These are phyloP conservation scores for Penicillium sp. DNA, from an alignment of 2,329 filamentous ascomycete genomes.

Conservation along the genomic window DNA sequence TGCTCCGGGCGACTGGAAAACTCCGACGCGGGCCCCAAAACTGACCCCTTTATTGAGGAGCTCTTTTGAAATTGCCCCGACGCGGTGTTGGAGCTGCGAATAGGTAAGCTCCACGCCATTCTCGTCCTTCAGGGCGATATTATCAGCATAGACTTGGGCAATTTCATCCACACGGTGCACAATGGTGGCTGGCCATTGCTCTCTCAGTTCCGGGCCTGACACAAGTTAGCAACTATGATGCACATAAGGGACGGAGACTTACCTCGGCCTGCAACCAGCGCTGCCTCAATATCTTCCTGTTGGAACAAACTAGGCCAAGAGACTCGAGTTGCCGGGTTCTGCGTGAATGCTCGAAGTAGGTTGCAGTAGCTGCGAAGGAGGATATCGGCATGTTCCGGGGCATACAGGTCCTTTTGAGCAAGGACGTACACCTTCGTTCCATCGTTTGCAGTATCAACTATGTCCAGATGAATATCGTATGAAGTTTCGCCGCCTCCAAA, in stretches of 20 bases:
- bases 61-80: conserved; percentile 33
- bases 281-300: conserved; percentile 13
- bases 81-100: conserved; percentile 28
- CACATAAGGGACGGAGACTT: background rate
- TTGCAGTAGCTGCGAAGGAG: conserved; percentile 16
- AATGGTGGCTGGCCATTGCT: conserved; percentile 34
- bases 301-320: conserved; percentile 15
- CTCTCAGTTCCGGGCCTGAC: conserved; percentile 18
- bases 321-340: conserved; percentile 18
- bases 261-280: conserved; percentile 15
- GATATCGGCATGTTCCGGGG: conserved; percentile 21
- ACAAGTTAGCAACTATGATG: background rate
- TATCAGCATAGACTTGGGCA: conserved; percentile 10
- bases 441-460: conserved; percentile 31
- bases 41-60: conserved; percentile 19
- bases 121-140: conserved; percentile 28
- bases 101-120: conserved; percentile 34
- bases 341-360: conserved; percentile 14
- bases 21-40: conserved; percentile 30
- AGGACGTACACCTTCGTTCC: conserved; percentile 19
- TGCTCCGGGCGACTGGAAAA: conserved; percentile 38
- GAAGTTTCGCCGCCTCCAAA: conserved; percentile 21
- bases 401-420: conserved; percentile 33
- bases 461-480: conserved; percentile 38
- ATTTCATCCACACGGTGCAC: conserved; percentile 37